Conservation (phyloP, 2,329 filamentous ascomycete genomes). For the Diaporthe sp. region DNA sequence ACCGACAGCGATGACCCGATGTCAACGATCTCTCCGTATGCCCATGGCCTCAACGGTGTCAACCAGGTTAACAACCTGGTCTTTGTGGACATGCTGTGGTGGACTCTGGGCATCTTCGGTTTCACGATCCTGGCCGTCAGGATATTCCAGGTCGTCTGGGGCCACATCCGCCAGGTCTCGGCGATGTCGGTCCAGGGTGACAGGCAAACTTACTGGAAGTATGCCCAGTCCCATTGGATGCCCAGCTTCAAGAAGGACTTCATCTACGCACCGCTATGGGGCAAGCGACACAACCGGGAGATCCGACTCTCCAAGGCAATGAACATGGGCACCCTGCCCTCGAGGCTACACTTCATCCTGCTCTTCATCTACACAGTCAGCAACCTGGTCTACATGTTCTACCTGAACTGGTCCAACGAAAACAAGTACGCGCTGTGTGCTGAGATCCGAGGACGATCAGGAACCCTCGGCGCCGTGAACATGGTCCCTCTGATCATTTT, state of each 20-base stretch:
- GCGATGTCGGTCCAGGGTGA: constrained; percentile 67
- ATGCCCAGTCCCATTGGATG: constrained; percentile 71
- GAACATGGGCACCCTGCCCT: constrained; percentile 73
- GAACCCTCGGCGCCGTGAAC: constrained; percentile 87
- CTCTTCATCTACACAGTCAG: constrained; percentile 69
- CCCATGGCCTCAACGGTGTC: constrained; percentile 70
- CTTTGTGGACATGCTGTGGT: constrained; percentile 72
- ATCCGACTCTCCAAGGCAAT: constrained; percentile 58
- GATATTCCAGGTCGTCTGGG: constrained; percentile 66
- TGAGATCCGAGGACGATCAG: constrained; percentile 87
- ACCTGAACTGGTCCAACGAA: constrained; percentile 69
- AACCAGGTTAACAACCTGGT: constrained; percentile 70
- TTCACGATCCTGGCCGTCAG: constrained; percentile 67
- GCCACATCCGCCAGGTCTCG: constrained; percentile 70
- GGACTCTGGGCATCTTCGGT: constrained; percentile 69
- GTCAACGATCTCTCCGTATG: constrained; percentile 68
- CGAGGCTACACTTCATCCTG: constrained; percentile 72
- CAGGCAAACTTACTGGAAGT: constrained; percentile 72
- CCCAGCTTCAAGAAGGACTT: constrained; percentile 73
- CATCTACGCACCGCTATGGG: constrained; percentile 73
- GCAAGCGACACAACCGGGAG: constrained; percentile 74
- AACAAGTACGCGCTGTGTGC: constrained; percentile 78
- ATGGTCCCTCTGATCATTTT: constrained; percentile 93
- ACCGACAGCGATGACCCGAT: constrained; percentile 50
- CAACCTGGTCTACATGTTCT: constrained; percentile 74